These are phyloP conservation scores for Ocimum tenuiflorum DNA, from an alignment of 257 asterid genomes.

Conservation along the genomic window DNA sequence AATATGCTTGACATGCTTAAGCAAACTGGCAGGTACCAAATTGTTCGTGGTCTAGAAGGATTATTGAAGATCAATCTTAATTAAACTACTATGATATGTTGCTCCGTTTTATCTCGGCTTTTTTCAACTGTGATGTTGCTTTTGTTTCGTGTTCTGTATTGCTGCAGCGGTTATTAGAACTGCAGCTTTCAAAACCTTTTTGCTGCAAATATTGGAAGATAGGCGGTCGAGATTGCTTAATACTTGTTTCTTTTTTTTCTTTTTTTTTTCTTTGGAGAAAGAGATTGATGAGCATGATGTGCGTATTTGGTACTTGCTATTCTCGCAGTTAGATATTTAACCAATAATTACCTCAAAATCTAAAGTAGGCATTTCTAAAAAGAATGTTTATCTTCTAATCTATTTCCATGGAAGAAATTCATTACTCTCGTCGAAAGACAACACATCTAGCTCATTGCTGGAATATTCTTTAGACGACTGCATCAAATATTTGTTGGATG, in stretches of 20 bases:
- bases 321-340: not conserved
- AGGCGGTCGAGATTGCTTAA: not conserved
- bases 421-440: not conserved
- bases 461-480: not conserved
- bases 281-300: not conserved
- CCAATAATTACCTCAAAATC: not conserved
- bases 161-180: not conserved
- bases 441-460: not conserved
- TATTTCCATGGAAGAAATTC: not conserved
- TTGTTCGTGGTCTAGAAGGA: not conserved
- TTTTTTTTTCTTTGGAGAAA: too few species aligned
- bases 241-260: too few species aligned
- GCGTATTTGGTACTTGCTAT: not conserved
- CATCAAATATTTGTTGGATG: not conserved
- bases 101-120: not conserved
- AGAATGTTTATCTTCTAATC: not conserved
- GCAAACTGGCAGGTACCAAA: slow-evolving; percentile 78
- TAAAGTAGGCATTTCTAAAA: not conserved
- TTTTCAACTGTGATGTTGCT: slow-evolving; percentile 1
- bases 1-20: slow-evolving; percentile 98
- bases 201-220: not conserved
- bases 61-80: not conserved
- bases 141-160: not conserved
- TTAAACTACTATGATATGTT: not conserved
- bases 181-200: not conserved